Evolutionary conservation across 306 rosid genomes (phyloP).

Genomic region (Morella rubra): DNA sequence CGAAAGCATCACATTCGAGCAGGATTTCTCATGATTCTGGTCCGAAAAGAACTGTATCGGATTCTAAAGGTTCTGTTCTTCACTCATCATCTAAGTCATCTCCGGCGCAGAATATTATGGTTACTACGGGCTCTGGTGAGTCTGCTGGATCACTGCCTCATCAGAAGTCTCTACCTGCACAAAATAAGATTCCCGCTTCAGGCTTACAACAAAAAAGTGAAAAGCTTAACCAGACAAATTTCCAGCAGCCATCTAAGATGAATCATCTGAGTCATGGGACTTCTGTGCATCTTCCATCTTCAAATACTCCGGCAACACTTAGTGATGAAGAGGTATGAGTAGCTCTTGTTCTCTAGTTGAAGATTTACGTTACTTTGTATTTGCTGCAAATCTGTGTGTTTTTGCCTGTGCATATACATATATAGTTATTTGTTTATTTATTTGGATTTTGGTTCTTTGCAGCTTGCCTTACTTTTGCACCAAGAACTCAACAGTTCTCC

Average conservation of each 20-base stretch:
- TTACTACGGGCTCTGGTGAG: constrained; percentile 47
- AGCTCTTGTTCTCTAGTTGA: constrained; percentile 5
- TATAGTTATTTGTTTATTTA: background rate
- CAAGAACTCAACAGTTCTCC: constrained; percentile 98
- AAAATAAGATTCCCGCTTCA: constrained; percentile 59
- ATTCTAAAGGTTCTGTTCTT: constrained; percentile 50
- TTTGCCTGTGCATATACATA: background rate
- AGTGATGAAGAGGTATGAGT: constrained; percentile 91
- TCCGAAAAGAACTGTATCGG: constrained; percentile 54
- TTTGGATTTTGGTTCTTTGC: constrained; percentile 25
- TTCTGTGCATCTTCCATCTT: constrained; percentile 47
- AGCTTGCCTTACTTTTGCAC: constrained; percentile 91
- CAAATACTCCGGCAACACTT: constrained; percentile 65
- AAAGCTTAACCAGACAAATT: constrained; percentile 61
- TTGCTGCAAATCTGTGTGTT: background rate
- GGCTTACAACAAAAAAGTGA: constrained; percentile 60
- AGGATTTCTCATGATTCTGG: constrained; percentile 58
- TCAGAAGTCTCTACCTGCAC: constrained; percentile 55
- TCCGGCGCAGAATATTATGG: constrained; percentile 37
- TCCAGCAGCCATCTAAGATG: constrained; percentile 57
- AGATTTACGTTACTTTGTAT: background rate
- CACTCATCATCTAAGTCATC: constrained; percentile 53
- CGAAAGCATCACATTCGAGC: constrained; percentile 50
- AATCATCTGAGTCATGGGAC: constrained; percentile 53
- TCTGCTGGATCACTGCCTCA: constrained; percentile 45